Percentiles rank a stretch among this genome's conserved stretches.
These are phyloP conservation scores for Fusarium clavum DNA, from an alignment of 2,329 filamentous ascomycete genomes.

Conservation along the genomic window DNA sequence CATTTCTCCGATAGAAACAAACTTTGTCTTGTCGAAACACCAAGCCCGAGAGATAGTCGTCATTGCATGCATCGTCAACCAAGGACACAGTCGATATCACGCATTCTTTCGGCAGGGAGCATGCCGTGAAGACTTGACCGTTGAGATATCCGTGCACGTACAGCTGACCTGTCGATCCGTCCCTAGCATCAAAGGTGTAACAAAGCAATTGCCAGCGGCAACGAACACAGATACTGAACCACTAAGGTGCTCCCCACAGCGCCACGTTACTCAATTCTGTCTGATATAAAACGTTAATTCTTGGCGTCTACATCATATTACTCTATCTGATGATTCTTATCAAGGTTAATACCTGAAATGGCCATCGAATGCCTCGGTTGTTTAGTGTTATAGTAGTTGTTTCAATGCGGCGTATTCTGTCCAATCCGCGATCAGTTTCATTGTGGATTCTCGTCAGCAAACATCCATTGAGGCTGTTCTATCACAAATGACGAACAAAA, in stretches of 20 bases:
- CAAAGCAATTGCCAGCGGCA: neutral
- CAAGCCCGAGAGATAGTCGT: neutral
- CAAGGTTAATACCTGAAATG: neutral
- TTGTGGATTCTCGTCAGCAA: neutral
- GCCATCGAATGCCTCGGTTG: neutral
- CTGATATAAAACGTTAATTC: neutral
- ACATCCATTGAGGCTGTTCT: neutral
- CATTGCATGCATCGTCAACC: neutral
- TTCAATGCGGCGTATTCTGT: neutral
- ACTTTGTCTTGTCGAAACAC: neutral
- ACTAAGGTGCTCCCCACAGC: neutral
- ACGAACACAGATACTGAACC: neutral
- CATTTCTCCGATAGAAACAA: neutral
- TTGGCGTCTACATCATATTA: neutral
- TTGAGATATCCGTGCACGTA: neutral
- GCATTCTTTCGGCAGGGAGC: neutral
- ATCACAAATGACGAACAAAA: neutral
- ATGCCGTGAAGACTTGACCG: neutral
- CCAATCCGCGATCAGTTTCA: neutral
- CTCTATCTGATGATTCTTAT: neutral
- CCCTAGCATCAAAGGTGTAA: neutral
- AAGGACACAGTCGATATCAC: neutral
- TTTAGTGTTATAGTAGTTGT: neutral
- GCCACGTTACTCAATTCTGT: neutral
- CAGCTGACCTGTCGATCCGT: neutral